These are phyloP conservation scores for Carex kokanica DNA, from an alignment of 176 grass and related monocot genomes.

Conservation along the genomic window DNA sequence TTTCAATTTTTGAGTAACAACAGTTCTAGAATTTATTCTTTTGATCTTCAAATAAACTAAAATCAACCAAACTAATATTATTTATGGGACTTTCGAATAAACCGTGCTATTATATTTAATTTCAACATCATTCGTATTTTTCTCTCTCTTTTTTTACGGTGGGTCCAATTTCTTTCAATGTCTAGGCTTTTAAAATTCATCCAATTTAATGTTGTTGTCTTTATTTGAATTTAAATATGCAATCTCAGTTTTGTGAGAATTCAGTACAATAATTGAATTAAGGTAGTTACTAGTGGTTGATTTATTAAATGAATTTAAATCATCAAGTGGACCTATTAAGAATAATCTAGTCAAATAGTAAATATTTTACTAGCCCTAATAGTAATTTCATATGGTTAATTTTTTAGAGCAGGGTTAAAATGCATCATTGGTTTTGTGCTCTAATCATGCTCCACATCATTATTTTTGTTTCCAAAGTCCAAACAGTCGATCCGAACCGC, in stretches of 20 bases:
- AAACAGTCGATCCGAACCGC: too few relatives aligned
- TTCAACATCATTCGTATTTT: not conserved
- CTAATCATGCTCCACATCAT: too few relatives aligned
- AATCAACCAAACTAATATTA: not conserved
- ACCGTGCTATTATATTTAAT: not conserved
- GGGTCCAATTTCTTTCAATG: not conserved
- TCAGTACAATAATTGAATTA: conserved; percentile 9
- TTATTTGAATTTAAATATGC: conserved; percentile 1
- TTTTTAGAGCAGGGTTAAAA: too few relatives aligned
- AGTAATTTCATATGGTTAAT: not conserved
- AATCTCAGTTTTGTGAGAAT: not conserved
- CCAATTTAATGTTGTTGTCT: not conserved
- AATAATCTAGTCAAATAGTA: not conserved
- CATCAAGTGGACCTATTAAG: not conserved
- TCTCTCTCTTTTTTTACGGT: not conserved
- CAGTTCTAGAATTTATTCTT: too few relatives aligned
- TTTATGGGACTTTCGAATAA: not conserved
- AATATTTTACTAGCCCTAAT: not conserved
- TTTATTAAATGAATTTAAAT: not conserved
- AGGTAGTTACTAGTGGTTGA: conserved; percentile 4
- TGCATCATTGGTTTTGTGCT: too few relatives aligned
- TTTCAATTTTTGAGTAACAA: too few relatives aligned
- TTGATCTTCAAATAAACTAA: not conserved
- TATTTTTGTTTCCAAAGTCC: too few relatives aligned
- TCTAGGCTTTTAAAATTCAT: not conserved